Evolutionary conservation across 2,329 filamentous ascomycete genomes (phyloP).

Genomic region (Colletotrichum musicola): DNA sequence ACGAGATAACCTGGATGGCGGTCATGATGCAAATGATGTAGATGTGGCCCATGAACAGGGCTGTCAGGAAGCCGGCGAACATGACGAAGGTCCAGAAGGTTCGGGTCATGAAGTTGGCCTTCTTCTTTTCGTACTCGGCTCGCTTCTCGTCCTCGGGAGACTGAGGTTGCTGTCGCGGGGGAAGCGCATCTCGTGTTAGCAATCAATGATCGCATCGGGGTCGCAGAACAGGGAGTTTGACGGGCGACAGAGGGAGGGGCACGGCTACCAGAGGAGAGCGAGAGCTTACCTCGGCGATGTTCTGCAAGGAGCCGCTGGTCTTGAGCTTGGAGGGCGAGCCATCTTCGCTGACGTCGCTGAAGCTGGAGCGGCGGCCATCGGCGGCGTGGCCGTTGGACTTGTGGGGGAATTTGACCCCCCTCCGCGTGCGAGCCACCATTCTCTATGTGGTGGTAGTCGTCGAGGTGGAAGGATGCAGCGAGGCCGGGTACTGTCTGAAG

Average conservation of each 20-base stretch:
- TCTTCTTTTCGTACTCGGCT: slow-evolving; percentile 96
- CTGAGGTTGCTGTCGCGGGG: slow-evolving; percentile 54
- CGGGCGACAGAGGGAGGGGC: background rate
- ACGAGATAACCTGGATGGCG: slow-evolving; percentile 93
- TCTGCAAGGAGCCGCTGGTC: slow-evolving; percentile 46
- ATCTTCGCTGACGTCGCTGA: slow-evolving; percentile 77
- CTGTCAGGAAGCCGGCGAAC: slow-evolving; percentile 91
- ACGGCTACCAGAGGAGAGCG: background rate
- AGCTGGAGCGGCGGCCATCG: slow-evolving; percentile 75
- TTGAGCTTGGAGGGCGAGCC: slow-evolving; percentile 52
- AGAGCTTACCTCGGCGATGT: slow-evolving; percentile 53
- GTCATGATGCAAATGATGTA: slow-evolving; percentile 96
- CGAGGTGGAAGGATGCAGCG: background rate
- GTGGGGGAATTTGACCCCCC: slow-evolving; percentile 68
- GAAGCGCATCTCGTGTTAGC: slow-evolving; percentile 8
- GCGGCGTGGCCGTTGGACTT: slow-evolving; percentile 60
- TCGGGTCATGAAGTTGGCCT: slow-evolving; percentile 95
- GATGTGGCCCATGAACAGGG: slow-evolving; percentile 96
- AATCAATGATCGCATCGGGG: background rate
- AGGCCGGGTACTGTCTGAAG: background rate
- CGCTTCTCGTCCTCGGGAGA: slow-evolving; percentile 54
- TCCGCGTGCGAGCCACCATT: slow-evolving; percentile 55
- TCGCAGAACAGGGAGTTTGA: background rate
- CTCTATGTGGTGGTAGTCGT: slow-evolving; percentile 1
- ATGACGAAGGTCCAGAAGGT: slow-evolving; percentile 99